Evolutionary conservation across 2,329 filamentous ascomycete species (phyloP).

Genomic region (Boeremia exigua): DNA sequence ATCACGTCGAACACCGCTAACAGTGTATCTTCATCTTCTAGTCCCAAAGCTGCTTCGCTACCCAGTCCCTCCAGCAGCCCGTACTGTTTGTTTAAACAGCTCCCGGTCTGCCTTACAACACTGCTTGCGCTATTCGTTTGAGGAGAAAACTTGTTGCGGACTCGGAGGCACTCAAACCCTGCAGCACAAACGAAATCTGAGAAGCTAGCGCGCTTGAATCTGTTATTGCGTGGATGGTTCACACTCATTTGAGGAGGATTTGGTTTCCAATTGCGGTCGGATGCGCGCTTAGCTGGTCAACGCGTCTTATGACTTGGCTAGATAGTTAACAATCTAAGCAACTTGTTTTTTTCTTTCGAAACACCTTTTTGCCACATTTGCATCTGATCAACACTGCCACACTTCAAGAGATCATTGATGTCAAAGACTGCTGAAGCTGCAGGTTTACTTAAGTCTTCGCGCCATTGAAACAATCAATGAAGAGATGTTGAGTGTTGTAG

Average conservation of each 20-base stretch:
- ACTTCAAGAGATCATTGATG: no score
- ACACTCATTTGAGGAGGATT: background rate
- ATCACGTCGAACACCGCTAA: background rate
- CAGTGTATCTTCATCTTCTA: background rate
- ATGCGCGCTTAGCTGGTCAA: background rate
- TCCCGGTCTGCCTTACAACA: background rate
- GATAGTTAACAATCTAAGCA: background rate
- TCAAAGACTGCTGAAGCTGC: no score
- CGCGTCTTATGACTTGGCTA: background rate
- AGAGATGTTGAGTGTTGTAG: conserved; percentile 31
- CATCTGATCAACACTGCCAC: background rate
- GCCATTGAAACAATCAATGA: conserved; percentile 46
- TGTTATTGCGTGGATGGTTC: background rate
- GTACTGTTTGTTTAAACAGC: background rate
- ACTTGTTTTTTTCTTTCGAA: background rate
- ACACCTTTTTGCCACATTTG: no score
- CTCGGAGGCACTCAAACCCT: background rate
- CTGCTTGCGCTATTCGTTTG: background rate
- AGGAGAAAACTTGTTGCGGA: background rate
- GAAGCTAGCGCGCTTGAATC: background rate
- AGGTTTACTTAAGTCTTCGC: no score
- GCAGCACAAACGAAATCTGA: background rate
- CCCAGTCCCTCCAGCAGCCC: background rate
- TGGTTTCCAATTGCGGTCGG: background rate
- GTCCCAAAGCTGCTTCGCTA: background rate